Evolutionary conservation across 768 basidiomycete genomes (phyloP), one percentile per base, ranked within the genome.

Genomic region (Lyophyllum shimeji): DNA sequence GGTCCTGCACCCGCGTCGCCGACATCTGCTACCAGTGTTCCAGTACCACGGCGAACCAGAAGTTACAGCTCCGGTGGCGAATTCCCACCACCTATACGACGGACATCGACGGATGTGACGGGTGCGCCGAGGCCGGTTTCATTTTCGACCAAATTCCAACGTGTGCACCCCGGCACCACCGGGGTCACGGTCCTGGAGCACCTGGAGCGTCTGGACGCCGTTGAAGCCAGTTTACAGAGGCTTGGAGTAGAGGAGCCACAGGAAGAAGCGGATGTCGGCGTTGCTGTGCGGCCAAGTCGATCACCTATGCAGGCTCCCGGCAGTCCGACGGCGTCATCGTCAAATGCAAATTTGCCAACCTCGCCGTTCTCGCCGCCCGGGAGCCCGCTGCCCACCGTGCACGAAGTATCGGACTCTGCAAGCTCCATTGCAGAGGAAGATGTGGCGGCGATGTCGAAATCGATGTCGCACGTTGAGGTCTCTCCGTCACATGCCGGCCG

Each of bases 111-210:
- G 12, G 84, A 88, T 64, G 75, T 78, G 25, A 76, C 82, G 7
- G 88, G 87, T 46, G 76, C 78, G 23, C 78, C 83, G 18, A 81
- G 92, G 31, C 91, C 92, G 0, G 87, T 93, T 13, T 89, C 90
- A 3, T 91, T 93, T 68, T 84, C 86, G 12, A 82, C 86, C n/a
- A 93, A 92, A 71, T 89, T 90, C 70, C 84, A 88, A 65, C 82
- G 85, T 46, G 86, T 93, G 31, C 89, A 91, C 65, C 90, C 90
- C 45, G 90, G 89, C 34, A 92, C 90, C 25, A 93, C 90, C 0
- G 93, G 93, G 11, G 91, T 94, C 23, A 87, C 85, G 9, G 86
- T 94, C 46, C 77, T 95, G 34, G 89, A 91, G 64, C 91, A 93
- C 61, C 77, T 95, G 60, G 93, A 95, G 65, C 84, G 89, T 45